Conservation (phyloP, 2,329 filamentous ascomycete genomes). For the Hypoxylon sp. region DNA sequence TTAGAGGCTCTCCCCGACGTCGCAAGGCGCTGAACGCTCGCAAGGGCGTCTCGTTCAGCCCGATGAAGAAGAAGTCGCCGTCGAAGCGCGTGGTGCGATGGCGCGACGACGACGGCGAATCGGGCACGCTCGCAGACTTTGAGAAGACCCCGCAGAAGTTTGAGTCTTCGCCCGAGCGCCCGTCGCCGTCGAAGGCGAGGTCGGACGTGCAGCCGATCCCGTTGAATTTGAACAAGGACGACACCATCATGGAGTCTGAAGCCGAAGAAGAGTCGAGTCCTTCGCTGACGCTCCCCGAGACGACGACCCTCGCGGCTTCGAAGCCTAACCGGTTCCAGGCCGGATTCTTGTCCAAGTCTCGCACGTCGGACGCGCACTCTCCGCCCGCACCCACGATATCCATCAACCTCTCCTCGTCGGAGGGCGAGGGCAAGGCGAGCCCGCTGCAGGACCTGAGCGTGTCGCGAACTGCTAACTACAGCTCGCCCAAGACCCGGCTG, state of each 20-base stretch:
- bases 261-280: slow-evolving; percentile 61
- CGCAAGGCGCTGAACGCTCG: slow-evolving; percentile 69
- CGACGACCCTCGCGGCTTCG: slow-evolving; percentile 46
- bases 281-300: slow-evolving; percentile 63
- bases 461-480: slow-evolving; percentile 57
- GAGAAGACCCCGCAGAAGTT: slow-evolving; percentile 85
- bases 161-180: slow-evolving; percentile 62
- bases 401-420: slow-evolving; percentile 64
- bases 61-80: slow-evolving; percentile 77
- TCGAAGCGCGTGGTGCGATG: slow-evolving; percentile 83
- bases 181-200: slow-evolving; percentile 59
- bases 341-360: slow-evolving; percentile 76
- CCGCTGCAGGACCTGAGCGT: slow-evolving; percentile 61
- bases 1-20: slow-evolving; percentile 81
- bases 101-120: slow-evolving; percentile 85
- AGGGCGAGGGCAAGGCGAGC: slow-evolving; percentile 55
- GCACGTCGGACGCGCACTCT: slow-evolving; percentile 54
- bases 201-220: slow-evolving; percentile 59
- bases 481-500: slow-evolving; percentile 53
- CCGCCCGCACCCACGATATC: slow-evolving; percentile 70
- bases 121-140: slow-evolving; percentile 87
- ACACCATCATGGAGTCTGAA: slow-evolving; percentile 60
- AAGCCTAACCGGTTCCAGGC: slow-evolving; percentile 85
- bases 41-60: slow-evolving; percentile 83
- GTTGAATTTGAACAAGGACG: slow-evolving; percentile 58